Base-by-base conservation (phyloP, 2,329 filamentous ascomycete species). In the Paracamarosporium sp. region DNA sequence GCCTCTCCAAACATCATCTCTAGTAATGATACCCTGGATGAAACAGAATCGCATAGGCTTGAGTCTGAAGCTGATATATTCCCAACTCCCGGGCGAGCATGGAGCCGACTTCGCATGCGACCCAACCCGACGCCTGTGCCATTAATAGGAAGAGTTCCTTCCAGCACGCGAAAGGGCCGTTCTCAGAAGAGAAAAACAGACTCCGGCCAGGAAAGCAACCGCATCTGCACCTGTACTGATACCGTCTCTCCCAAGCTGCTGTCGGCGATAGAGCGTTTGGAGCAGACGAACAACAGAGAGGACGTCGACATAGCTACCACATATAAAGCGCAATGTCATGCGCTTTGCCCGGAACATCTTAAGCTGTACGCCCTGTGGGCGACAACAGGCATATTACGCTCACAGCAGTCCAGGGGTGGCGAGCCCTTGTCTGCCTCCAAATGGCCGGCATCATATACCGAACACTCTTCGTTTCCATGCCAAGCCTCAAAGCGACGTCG, bases 351-450 rank as follows among this genome's bases (percentile, higher is more conserved):
- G 1, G 31, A 47, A 31, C 57, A 62, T 30, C 25, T 55, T 13
- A 56, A 40, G 57, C 51, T 35, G 47, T 62, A 60, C 50, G 57
- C 60, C 33, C 53, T n/a, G 30, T 62, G 47, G 60, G 57, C 45
- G 51, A 60, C 47, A 53, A 51, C 31, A 53, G 27, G 27, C 36
- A 57, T 62, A 33, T 38, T 62, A 57, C 55, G 17, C 31, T 43
- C 51, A 35, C 36, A 57, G 47, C 43, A 43, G n/a, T 43, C 33
- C 27, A 38, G 44, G 1, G 35, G 51, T 28, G 51, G 36, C 55
- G 35, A 52, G 30, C 9, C 35, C 5, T 27, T 40, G n/a, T 27
- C 41, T 45, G 46, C 40, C 6, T 47, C 40, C 41, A 59, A 59
- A 43, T 31, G 48, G 33, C 27, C n/a, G 24, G 24, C 22, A 47